These are phyloP conservation scores for Solanum hybrid DNA, from an alignment of 305 asterid species.

Conservation along the genomic window DNA sequence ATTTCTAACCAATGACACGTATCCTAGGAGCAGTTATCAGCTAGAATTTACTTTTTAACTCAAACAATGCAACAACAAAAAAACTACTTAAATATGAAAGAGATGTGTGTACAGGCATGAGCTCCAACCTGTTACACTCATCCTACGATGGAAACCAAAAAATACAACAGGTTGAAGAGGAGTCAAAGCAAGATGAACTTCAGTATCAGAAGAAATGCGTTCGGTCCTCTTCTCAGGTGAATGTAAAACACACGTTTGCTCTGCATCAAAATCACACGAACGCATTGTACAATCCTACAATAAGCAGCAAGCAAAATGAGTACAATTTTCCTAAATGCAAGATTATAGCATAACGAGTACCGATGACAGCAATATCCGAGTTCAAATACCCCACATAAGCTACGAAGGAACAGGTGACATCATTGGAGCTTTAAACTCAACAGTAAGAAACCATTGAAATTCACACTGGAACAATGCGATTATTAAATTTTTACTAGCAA, in stretches of 20 bases:
- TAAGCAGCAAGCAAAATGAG: constrained; percentile 3
- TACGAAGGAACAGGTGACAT: background rate
- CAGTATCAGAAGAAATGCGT: constrained; percentile 79
- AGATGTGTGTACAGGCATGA: constrained; percentile 6
- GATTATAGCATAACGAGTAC: background rate
- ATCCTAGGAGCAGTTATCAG: constrained; percentile 2
- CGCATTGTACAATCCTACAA: constrained; percentile 94
- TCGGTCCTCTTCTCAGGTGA: constrained; percentile 98
- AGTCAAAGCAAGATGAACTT: constrained; percentile 99
- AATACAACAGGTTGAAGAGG: constrained; percentile 96
- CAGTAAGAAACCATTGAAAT: constrained; percentile 2
- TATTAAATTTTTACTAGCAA: background rate
- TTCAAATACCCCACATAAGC: background rate
- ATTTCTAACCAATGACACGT: background rate
- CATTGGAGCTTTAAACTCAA: background rate
- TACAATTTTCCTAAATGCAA: background rate
- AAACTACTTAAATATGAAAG: background rate
- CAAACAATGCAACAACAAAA: constrained; percentile 3
- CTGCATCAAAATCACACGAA: constrained; percentile 94
- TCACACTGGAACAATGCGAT: background rate
- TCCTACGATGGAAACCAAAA: constrained; percentile 94
- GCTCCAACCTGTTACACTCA: constrained; percentile 87
- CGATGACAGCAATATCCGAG: background rate
- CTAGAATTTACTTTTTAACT: constrained; percentile 1
- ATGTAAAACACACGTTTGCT: constrained; percentile 95